These are phyloP conservation scores for Dalbergia cultrata DNA, from an alignment of 306 rosid species.

Conservation along the genomic window DNA sequence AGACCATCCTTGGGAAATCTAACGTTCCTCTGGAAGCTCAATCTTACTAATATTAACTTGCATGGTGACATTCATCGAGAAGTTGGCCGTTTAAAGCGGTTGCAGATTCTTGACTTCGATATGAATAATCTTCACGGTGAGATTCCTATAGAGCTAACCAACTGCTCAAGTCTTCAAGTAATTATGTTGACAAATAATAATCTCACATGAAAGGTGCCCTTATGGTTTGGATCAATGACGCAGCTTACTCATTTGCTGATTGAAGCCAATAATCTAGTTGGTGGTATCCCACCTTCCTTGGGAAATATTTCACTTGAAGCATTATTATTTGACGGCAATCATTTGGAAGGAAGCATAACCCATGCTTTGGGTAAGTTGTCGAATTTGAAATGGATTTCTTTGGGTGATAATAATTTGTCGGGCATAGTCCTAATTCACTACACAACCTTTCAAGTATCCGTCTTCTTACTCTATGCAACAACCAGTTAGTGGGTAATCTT, in stretches of 20 bases:
- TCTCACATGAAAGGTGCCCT: constrained; percentile 30
- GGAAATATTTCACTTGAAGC: constrained; percentile 41
- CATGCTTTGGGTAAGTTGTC: constrained; percentile 35
- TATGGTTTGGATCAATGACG: constrained; percentile 39
- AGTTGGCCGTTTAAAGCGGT: constrained; percentile 36
- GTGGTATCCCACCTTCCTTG: constrained; percentile 42
- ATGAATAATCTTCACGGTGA: constrained; percentile 21
- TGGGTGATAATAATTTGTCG: constrained; percentile 11
- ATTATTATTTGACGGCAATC: background rate
- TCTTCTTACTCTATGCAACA: fast-evolving
- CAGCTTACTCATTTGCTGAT: background rate
- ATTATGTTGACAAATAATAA: background rate
- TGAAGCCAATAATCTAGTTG: constrained; percentile 11
- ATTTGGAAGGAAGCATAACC: constrained; percentile 48
- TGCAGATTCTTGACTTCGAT: constrained; percentile 14
- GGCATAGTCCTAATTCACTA: constrained; percentile 41
- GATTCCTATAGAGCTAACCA: constrained; percentile 25
- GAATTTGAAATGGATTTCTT: background rate
- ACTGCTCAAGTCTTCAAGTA: constrained; percentile 24
- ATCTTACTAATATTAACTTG: background rate
- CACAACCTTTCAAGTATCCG: constrained; percentile 45
- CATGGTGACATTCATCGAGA: constrained; percentile 29
- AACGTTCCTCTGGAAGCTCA: constrained; percentile 15
- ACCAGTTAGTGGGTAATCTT: constrained; percentile 32
- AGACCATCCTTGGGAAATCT: constrained; percentile 43